These are phyloP conservation scores for Mycena amicta DNA, from an alignment of 768 basidiomycete genomes.

Conservation along the genomic window DNA sequence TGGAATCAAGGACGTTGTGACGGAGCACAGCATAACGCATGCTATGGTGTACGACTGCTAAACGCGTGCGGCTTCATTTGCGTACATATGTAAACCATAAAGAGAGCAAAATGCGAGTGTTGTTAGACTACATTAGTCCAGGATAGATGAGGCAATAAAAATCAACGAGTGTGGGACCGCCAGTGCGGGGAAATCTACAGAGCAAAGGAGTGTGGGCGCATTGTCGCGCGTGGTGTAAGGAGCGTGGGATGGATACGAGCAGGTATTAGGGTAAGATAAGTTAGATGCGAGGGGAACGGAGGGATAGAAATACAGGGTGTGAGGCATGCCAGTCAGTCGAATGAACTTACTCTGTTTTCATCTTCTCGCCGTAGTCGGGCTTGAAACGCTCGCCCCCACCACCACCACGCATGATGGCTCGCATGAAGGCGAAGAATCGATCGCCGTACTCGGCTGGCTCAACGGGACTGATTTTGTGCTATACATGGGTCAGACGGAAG, in stretches of 20 bases:
- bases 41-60: too few relatives aligned
- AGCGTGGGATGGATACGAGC: not conserved
- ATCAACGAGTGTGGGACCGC: constrained; percentile 9
- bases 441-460: constrained; percentile 85
- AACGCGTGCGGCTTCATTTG: not conserved
- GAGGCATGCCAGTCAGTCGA: too few relatives aligned
- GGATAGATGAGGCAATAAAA: not conserved
- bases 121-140: not conserved
- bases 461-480: constrained; percentile 97
- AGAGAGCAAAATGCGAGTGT: not conserved
- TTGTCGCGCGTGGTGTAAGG: not conserved
- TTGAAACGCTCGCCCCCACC: constrained; percentile 58
- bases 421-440: constrained; percentile 87
- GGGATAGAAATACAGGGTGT: not conserved
- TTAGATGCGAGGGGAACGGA: constrained; percentile 10
- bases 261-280: constrained; percentile 15
- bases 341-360: not conserved
- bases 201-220: constrained; percentile 13
- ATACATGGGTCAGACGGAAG: constrained; percentile 1
- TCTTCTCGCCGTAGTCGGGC: constrained; percentile 30
- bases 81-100: not conserved
- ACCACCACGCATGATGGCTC: constrained; percentile 82
- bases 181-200: constrained; percentile 1
- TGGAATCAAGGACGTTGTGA: not conserved
- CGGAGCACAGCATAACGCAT: too few relatives aligned